Evolutionary conservation across 768 basidiomycete species (phyloP).

Genomic region (Boletus rubescentipes): DNA sequence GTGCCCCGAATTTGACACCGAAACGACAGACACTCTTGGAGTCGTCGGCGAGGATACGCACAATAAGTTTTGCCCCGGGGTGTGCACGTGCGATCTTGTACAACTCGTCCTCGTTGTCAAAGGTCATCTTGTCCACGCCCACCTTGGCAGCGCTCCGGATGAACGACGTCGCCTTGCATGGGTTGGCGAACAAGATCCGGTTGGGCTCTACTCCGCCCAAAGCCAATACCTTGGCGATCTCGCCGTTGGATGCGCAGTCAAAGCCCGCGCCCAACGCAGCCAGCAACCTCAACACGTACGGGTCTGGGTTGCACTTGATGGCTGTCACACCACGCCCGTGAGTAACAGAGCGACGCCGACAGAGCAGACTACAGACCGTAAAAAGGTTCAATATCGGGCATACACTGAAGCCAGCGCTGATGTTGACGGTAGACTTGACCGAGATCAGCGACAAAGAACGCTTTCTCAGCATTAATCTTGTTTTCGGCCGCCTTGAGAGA

Average conservation of each 20-base stretch:
- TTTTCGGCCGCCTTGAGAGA: slow-evolving; percentile 48
- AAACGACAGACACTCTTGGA: slow-evolving; percentile 92
- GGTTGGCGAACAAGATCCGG: slow-evolving; percentile 96
- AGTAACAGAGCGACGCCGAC: slow-evolving; percentile 25
- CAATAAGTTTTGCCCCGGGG: slow-evolving; percentile 80
- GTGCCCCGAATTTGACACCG: slow-evolving; percentile 95
- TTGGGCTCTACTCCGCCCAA: slow-evolving; percentile 74
- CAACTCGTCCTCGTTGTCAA: slow-evolving; percentile 96
- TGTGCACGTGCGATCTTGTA: slow-evolving; percentile 85
- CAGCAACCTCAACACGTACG: slow-evolving; percentile 87
- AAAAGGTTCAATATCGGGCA: slow-evolving; percentile 89
- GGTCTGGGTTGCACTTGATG: slow-evolving; percentile 98
- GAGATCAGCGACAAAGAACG: slow-evolving; percentile 96
- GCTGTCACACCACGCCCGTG: slow-evolving; percentile 47
- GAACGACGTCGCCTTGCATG: slow-evolving; percentile 96
- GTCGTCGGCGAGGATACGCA: slow-evolving; percentile 98
- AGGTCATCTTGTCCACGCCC: slow-evolving; percentile 93
- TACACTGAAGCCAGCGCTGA: slow-evolving; percentile 70
- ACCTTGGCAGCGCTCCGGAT: slow-evolving; percentile 77
- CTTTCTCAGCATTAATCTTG: slow-evolving; percentile 79
- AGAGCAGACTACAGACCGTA: slow-evolving; percentile 62
- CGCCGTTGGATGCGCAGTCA: slow-evolving; percentile 95
- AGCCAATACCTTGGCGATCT: slow-evolving; percentile 78
- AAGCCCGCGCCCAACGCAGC: slow-evolving; percentile 91
- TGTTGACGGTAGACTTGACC: slow-evolving; percentile 84